Evolutionary conservation across 192 early-diverging fungal genomes (phyloP), one percentile per base, ranked within the genome.

Genomic region (Obelidium mucronatum): DNA sequence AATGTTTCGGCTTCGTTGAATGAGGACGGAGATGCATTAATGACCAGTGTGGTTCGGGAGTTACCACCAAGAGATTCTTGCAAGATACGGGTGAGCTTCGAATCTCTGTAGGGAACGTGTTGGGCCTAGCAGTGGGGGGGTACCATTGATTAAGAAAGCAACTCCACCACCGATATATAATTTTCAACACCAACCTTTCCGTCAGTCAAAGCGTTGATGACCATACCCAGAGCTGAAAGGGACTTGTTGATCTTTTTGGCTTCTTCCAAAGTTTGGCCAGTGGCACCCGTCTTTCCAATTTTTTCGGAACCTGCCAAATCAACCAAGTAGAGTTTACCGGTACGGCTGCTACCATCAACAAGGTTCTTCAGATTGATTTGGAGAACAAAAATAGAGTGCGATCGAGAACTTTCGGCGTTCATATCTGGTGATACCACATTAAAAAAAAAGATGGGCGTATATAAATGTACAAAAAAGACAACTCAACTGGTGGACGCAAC

Each of bases 171-270:
- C 35, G 6, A n/a, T 67, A 44, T 5, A 5, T 44, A 17, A 44
- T 11, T 44, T 44, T 44, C 6, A 59, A 74, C 72, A 69, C n/a
- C n/a, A 78, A 92, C 93, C 86, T 98, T 98, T 82, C 97, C 97
- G 76, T 99, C 98, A 0, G 98, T 98, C 74, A 99, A 87, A 3
- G 96, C 91, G 80, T 98, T 98, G 78, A 99, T 99, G 76, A 99
- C 98, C 95, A 98, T 99, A 61, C 98, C 98, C 53, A 99, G 87
- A 0, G 97, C 95, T 5, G 97, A 95, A 4, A 99, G 86, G 0
- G 96, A 97, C 82, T 97, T 97, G 89, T 99, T 99, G 88, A 99
- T 99, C 84, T 97, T 99, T 82, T 99, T 99, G 76, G 98, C 98
- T 78, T 99, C 98, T 81, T 99, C 98, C 37, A 99, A 82, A 1